Conservation (phyloP, 345 rosid species). For the Arabidopsis arenosa region DNA sequence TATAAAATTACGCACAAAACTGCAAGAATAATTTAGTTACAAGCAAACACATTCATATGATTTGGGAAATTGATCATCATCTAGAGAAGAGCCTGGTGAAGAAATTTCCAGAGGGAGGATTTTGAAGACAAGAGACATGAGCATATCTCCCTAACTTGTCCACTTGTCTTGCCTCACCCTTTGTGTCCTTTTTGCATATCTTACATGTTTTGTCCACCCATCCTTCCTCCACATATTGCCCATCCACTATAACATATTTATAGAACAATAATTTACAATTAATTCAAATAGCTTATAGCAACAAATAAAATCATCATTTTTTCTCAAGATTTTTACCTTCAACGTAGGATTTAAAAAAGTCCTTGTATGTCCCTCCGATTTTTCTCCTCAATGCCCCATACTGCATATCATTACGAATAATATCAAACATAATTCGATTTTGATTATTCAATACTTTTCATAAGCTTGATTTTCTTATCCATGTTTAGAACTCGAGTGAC, state of each 20-base stretch:
- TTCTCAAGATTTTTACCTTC: constrained; percentile 60
- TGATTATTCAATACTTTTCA: background rate
- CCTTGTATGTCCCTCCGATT: constrained; percentile 94
- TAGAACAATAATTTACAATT: background rate
- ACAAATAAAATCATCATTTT: background rate
- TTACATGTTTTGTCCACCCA: constrained; percentile 98
- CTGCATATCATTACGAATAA: constrained; percentile 49
- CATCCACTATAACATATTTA: constrained; percentile 60
- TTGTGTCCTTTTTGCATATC: constrained; percentile 85
- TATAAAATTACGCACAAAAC: constrained; percentile 20
- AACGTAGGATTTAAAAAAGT: constrained; percentile 86
- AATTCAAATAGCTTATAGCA: background rate
- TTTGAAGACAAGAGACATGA: constrained; percentile 71
- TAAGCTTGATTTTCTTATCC: background rate
- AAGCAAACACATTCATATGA: constrained; percentile 19
- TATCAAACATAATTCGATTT: background rate
- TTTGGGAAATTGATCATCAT: constrained; percentile 46
- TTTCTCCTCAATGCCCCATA: constrained; percentile 93
- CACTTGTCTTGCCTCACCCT: constrained; percentile 75
- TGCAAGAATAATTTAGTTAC: constrained; percentile 14
- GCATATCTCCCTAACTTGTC: constrained; percentile 81
- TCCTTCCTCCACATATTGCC: constrained; percentile 65
- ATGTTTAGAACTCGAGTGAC: constrained; percentile 2
- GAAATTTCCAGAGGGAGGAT: constrained; percentile 71
- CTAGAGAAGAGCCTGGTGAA: constrained; percentile 72